Conservation (phyloP, 208 protist species). For the Leishmania aethiopica region DNA sequence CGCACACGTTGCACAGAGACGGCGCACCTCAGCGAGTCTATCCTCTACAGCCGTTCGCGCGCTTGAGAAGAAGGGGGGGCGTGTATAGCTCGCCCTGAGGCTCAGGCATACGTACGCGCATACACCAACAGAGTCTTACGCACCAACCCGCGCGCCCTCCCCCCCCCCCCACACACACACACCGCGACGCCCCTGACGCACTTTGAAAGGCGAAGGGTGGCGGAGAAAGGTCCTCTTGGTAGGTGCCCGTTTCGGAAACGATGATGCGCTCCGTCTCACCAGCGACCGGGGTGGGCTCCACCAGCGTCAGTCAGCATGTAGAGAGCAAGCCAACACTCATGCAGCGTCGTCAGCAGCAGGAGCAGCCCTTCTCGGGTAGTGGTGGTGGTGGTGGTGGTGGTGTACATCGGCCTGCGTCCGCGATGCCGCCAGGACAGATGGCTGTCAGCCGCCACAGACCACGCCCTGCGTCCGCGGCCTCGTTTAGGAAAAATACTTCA, state of each 20-base stretch:
- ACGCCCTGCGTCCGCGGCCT: not conserved
- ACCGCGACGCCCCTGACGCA: not conserved
- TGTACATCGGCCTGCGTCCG: not conserved
- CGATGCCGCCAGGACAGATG: not conserved
- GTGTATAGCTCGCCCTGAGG: no score
- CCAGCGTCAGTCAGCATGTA: conserved; percentile 21
- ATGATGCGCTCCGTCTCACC: conserved; percentile 1
- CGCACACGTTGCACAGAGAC: no score
- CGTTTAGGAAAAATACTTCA: not conserved
- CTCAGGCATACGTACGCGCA: no score
- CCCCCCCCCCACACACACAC: not conserved
- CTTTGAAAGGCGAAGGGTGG: not conserved
- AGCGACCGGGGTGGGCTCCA: not conserved
- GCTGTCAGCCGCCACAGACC: not conserved
- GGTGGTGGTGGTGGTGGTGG: no score
- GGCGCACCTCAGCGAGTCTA: no score
- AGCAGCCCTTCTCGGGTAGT: no score
- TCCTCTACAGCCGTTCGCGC: not conserved
- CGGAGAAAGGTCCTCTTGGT: not conserved
- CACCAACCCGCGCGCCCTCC: no score
- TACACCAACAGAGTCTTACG: no score
- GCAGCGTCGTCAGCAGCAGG: conserved; percentile 1
- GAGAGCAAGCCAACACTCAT: not conserved
- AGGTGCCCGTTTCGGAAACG: not conserved
- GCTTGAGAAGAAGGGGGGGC: no score